Evolutionary conservation across 345 rosid species (phyloP).

Genomic region (Raphanus sativus): DNA sequence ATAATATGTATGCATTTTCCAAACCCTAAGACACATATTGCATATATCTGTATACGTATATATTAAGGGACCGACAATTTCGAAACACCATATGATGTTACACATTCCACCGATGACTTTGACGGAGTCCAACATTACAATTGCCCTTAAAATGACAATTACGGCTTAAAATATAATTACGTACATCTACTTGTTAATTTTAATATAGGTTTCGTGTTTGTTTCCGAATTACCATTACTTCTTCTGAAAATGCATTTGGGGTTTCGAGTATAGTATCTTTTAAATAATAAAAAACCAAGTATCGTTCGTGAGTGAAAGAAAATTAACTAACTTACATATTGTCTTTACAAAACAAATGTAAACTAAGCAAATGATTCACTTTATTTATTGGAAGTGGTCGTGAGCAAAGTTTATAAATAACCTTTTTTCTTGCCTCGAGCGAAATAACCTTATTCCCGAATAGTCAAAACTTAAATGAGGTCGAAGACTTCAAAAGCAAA

Average conservation of each 20-base stretch:
- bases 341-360: not conserved
- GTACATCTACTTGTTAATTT: not conserved
- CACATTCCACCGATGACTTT: slow-evolving; percentile 23
- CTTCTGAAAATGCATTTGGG: not conserved
- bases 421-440: not conserved
- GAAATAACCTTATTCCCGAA: slow-evolving; percentile 27
- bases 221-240: not conserved
- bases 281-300: not conserved
- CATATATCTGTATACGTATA: not conserved
- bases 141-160: slow-evolving; percentile 17
- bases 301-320: not conserved
- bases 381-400: slow-evolving; percentile 12
- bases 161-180: not conserved
- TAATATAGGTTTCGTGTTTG: not conserved
- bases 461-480: slow-evolving; percentile 36
- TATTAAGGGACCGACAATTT: slow-evolving; percentile 25
- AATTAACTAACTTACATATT: not conserved
- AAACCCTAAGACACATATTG: not conserved
- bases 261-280: not conserved
- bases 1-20: not conserved
- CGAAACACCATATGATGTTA: slow-evolving; percentile 10
- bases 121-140: slow-evolving; percentile 30
- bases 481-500: slow-evolving; percentile 33
- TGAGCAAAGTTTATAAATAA: slow-evolving; percentile 24
- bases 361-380: slow-evolving; percentile 7